Conservation (phyloP, 2,329 filamentous ascomycete species). For the Aspergillus quadrilineatus region DNA sequence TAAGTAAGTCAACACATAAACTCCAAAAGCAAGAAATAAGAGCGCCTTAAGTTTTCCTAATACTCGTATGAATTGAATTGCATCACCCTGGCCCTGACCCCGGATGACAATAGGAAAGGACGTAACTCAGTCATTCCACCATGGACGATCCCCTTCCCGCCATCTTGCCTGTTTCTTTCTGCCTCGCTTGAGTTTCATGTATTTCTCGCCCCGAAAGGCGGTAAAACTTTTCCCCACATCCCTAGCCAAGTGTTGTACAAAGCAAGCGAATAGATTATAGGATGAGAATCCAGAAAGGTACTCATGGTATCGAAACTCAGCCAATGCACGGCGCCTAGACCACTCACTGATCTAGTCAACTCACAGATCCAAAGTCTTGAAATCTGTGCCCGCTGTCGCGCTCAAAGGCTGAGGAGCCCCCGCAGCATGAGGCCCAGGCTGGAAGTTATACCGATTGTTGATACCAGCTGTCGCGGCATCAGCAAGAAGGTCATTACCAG, state of each 20-base stretch:
- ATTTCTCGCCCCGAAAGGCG: background rate
- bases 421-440: conserved; percentile 32
- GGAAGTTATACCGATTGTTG: conserved; percentile 44
- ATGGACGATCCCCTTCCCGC: no score
- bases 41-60: conserved; percentile 9
- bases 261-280: conserved; percentile 5
- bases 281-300: conserved; percentile 1
- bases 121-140: background rate
- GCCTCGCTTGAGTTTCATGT: background rate
- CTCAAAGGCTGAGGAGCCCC: conserved; percentile 41
- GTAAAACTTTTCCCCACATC: background rate
- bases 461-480: conserved; percentile 36
- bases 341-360: background rate
- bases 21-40: background rate
- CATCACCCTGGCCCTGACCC: background rate
- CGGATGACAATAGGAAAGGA: background rate
- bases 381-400: conserved; percentile 40
- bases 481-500: conserved; percentile 33
- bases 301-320: background rate
- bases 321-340: background rate
- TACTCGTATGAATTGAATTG: conserved; percentile 4
- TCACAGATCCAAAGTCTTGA: conserved; percentile 44
- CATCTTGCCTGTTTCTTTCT: no score
- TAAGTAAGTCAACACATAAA: background rate
- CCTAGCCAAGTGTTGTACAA: conserved; percentile 8